Evolutionary conservation across 495 filamentous ascomycete genomes (phyloP), one percentile per base, ranked within the genome.

Genomic region (Penicillium paxilli): DNA sequence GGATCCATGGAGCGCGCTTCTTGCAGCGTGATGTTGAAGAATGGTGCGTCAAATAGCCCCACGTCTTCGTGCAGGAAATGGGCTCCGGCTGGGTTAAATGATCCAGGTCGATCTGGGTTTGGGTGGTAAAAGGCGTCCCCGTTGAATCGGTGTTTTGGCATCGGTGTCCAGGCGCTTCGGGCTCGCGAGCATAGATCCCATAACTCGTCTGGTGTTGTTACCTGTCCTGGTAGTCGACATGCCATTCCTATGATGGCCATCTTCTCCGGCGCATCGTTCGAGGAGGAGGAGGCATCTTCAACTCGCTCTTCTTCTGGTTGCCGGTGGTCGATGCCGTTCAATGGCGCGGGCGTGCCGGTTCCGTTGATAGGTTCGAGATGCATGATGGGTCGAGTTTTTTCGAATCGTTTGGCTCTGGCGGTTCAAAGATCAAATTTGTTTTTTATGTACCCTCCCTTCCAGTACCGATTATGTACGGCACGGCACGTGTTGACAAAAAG

Each of bases 1-100:
- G 79, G 78, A 53, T 81, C 79, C 41, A 81, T 70, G 0, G 66
- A 63, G 4, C 65, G 57, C 10, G 76, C 78, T 51, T 80, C 79
- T 26, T 63, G 63, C 0, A 74, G 67, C 0, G 69, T 65, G 19
- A 79, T 74, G 12, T 65, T 64, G 60, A 80, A 81, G 64, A 89
- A 84, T 21, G 59, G 42, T 0, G 82, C 72, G 56, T 88, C 85
- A 52, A 88, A 88, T 2, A 69, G 63, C 3, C 68, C 65, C 6
- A 77, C 59, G 55, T 85, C 76, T 47, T 83, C 71, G 0, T 79
- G 66, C 14, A 88, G 58, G 57, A 78, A 75, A 51, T 77, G 68
- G 0, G 62, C 58, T 11, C 64, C 49, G 11, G 35, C 26, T 1
- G 62, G 51, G 41, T 65, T 71, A 28, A 64, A 62, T 1, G 53